Conservation (phyloP, 78 protist genomes). For the Cavenderia fasciculata region DNA sequence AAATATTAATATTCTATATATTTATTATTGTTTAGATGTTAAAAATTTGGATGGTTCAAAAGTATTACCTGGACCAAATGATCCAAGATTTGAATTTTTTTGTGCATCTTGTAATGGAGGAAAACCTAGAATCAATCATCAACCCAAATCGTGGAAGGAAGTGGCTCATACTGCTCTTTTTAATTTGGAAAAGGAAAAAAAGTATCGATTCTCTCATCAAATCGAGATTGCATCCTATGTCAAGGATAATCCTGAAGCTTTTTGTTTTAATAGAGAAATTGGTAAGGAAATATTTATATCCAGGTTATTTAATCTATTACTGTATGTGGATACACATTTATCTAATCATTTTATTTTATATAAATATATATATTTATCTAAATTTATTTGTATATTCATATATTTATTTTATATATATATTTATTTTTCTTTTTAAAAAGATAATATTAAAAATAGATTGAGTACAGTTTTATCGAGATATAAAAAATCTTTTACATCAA, state of each 20-base stretch:
- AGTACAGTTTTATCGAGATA: conserved; percentile 63
- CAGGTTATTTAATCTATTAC: too few relatives aligned
- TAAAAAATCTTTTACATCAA: conserved; percentile 62
- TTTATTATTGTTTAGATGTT: not conserved
- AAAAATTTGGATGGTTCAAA: conserved; percentile 21
- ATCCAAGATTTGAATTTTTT: conserved; percentile 47
- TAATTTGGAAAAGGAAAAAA: conserved; percentile 49
- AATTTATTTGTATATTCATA: not conserved
- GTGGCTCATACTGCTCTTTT: conserved; percentile 72
- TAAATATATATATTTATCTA: not conserved
- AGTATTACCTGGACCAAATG: conserved; percentile 64
- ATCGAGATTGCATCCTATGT: conserved; percentile 73
- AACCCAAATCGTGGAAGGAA: conserved; percentile 70
- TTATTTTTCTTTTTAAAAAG: too few relatives aligned
- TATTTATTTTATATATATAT: not conserved
- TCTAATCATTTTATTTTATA: too few relatives aligned
- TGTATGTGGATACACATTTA: too few relatives aligned
- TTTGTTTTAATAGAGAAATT: conserved; percentile 70
- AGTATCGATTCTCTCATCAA: conserved; percentile 67
- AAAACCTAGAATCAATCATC: conserved; percentile 37
- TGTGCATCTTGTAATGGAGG: conserved; percentile 1
- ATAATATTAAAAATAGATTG: conserved; percentile 62
- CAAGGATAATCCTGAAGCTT: conserved; percentile 54
- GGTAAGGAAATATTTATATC: too few relatives aligned
- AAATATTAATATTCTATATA: not conserved